Percentiles rank a stretch among this genome's conserved stretches.
These are phyloP conservation scores for Plenodomus biglobosus DNA, from an alignment of 2,329 filamentous ascomycete species.

Conservation along the genomic window DNA sequence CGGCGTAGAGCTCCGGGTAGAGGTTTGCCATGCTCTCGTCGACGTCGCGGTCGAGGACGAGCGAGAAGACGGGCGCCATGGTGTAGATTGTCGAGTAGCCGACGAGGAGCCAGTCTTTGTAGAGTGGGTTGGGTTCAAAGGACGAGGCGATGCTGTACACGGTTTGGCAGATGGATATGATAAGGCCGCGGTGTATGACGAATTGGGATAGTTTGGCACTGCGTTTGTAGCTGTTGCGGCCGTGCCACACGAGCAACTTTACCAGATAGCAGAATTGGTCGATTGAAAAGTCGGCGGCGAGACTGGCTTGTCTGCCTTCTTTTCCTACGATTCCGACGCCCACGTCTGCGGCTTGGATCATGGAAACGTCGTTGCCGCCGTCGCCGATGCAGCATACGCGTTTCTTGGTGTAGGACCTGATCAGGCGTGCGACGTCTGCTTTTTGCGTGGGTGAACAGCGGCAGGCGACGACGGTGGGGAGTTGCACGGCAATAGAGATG, in stretches of 20 bases:
- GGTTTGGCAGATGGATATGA: slow-evolving; percentile 94
- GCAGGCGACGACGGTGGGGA: slow-evolving; percentile 93
- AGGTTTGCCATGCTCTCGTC: slow-evolving; percentile 91
- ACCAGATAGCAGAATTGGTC: slow-evolving; percentile 93
- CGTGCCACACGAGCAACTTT: slow-evolving; percentile 98
- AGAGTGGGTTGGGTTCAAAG: slow-evolving; percentile 92
- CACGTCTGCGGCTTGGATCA: slow-evolving; percentile 98
- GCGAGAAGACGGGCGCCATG: slow-evolving; percentile 85
- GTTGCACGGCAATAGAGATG: slow-evolving; percentile 79
- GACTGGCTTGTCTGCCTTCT: slow-evolving; percentile 89
- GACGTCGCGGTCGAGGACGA: slow-evolving; percentile 93
- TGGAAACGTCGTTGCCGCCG: slow-evolving; percentile 96
- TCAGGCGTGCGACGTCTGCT: slow-evolving; percentile 87
- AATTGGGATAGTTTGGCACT: slow-evolving; percentile 95
- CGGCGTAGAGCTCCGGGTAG: slow-evolving; percentile 96
- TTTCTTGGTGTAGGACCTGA: slow-evolving; percentile 89
- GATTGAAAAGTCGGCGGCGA: slow-evolving; percentile 96
- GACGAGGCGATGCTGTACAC: slow-evolving; percentile 93
- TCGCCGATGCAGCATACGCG: slow-evolving; percentile 97
- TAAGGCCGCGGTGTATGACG: slow-evolving; percentile 94
- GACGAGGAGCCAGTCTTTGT: slow-evolving; percentile 92
- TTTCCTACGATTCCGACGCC: slow-evolving; percentile 98
- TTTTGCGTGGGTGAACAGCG: slow-evolving; percentile 97
- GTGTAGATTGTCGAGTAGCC: slow-evolving; percentile 97
- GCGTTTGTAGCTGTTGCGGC: slow-evolving; percentile 94